Evolutionary conservation across 2,329 filamentous ascomycete species (phyloP), one percentile per base, ranked within the genome.

Genomic region (Mycosphaerella sp.): DNA sequence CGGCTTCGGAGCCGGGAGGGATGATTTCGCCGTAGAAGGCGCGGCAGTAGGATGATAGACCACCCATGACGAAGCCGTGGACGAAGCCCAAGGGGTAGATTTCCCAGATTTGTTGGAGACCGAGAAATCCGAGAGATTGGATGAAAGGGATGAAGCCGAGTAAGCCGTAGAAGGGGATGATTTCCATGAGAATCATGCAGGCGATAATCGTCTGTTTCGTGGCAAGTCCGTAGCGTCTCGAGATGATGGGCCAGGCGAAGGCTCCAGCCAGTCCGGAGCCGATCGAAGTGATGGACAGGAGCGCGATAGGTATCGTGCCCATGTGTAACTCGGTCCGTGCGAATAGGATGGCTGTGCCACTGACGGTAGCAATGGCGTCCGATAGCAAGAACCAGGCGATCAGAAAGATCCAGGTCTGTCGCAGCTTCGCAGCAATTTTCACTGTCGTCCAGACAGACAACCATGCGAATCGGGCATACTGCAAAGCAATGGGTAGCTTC

Each of bases 251-350:
- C 92, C 92, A 96, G 31, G 83, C 82, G 65, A 95, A 92, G 0
- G 92, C 91, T 8, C 92, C 92, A 7, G 87, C 70, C 8, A 96
- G 85, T n/a, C 91, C 91, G 6, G 83, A 83, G 36, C 83, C 73
- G n/a, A 91, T 95, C 12, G 86, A 87, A 56, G 95, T 90, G 49
- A 96, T 89, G 61, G 89, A 95, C 62, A 97, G 90, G 66, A 95
- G 76, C 1, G 89, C 92, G 29, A 96, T 74, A 0, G 87, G 85
- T 70, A 89, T 90, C 0, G 90, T 86, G 60, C 84, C 80, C 89
- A 97, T 95, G 62, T 88, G 81, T 11, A 97, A 77, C 67, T 91
- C 82, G 0, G 90, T 96, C 71, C 95, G 95, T 21, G 90, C 92
- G 67, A 95, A 96, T 8, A 97, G 77, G 29, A 96, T 89, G 1